phyloP scores from a whole-genome alignment of 2,329 filamentous ascomycete species.

The Penicillium sp. region DNA sequence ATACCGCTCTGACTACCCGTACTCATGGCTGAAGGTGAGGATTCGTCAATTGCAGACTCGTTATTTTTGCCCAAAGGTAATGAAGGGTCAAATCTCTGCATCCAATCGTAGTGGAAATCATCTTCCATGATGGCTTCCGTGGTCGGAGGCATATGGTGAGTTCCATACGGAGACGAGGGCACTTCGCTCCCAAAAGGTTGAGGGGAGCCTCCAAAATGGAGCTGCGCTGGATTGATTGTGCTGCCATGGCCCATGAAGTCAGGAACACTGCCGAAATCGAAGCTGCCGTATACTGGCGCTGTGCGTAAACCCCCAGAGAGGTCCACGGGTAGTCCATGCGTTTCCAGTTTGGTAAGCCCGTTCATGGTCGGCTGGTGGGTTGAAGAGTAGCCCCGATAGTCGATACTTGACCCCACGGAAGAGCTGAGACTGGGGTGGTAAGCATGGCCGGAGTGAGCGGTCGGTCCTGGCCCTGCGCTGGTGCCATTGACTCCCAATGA shows the following conservation, averaged over 20 bases:
- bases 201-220: conserved; percentile 84
- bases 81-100: conserved; percentile 78
- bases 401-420: conserved; percentile 57
- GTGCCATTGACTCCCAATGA: conserved; percentile 67
- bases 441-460: conserved; percentile 55
- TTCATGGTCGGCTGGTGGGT: conserved; percentile 58
- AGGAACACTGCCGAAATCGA: conserved; percentile 71
- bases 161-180: conserved; percentile 47
- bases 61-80: conserved; percentile 72
- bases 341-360: conserved; percentile 82
- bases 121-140: conserved; percentile 63
- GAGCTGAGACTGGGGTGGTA: conserved; percentile 78
- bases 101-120: conserved; percentile 85
- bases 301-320: conserved; percentile 73
- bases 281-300: conserved; percentile 72
- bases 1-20: conserved; percentile 80
- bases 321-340: conserved; percentile 72
- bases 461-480: conserved; percentile 26
- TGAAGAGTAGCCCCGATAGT: conserved; percentile 70
- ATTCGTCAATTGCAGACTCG: conserved; percentile 86
- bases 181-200: conserved; percentile 53
- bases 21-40: conserved; percentile 94
- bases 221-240: conserved; percentile 68
- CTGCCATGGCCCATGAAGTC: conserved; percentile 68
- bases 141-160: conserved; percentile 59